These are phyloP conservation scores for Pezicula carpinea DNA, from an alignment of 2,329 filamentous ascomycete species.

Conservation along the genomic window DNA sequence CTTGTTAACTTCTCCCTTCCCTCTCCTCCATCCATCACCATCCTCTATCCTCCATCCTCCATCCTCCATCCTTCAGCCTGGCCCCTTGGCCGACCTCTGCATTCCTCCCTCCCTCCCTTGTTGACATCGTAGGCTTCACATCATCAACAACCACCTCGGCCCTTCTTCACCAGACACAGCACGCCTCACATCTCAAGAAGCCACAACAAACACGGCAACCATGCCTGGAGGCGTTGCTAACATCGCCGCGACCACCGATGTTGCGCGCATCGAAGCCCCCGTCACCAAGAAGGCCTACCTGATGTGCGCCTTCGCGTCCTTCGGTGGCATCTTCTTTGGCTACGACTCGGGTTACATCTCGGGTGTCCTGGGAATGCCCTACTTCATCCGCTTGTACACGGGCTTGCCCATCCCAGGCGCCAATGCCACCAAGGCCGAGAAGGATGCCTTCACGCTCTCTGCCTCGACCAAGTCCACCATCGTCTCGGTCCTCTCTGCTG, in stretches of 20 bases:
- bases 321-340: conserved; percentile 55
- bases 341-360: conserved; percentile 77
- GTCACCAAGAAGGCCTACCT: conserved; percentile 65
- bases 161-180: too few relatives aligned
- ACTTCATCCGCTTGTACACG: conserved; percentile 26
- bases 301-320: conserved; percentile 66
- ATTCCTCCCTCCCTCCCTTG: too few relatives aligned
- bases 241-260: conserved; percentile 56
- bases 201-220: too few relatives aligned
- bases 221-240: too few relatives aligned
- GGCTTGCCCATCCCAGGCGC: conserved; percentile 16
- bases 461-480: conserved; percentile 55
- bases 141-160: too few relatives aligned
- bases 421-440: conserved; percentile 9
- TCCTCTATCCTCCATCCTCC: too few relatives aligned
- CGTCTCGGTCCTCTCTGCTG: conserved; percentile 71
- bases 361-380: conserved; percentile 46
- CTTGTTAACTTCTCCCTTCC: too few relatives aligned
- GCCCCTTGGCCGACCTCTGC: too few relatives aligned
- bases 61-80: too few relatives aligned
- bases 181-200: too few relatives aligned
- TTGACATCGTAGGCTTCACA: too few relatives aligned
- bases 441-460: conserved; percentile 30
- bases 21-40: too few relatives aligned
- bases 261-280: conserved; percentile 63